Conservation (phyloP, 768 basidiomycete genomes). For the Suillus hirtellus region DNA sequence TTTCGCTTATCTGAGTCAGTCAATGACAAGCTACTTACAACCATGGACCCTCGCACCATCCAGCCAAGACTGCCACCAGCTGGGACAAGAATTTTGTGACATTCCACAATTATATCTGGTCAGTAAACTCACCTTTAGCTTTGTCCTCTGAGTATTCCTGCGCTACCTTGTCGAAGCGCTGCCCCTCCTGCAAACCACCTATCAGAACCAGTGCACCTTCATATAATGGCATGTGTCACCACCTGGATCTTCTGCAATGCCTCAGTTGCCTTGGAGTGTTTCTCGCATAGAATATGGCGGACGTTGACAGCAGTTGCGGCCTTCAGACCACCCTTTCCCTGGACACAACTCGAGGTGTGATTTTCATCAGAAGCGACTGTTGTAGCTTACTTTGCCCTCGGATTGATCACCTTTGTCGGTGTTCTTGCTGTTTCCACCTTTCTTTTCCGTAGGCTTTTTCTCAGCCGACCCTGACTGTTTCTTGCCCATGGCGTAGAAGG, state of each 20-base stretch:
- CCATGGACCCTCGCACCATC: conserved; percentile 88
- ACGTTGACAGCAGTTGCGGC: conserved; percentile 83
- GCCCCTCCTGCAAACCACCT: conserved; percentile 55
- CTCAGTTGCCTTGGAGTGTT: conserved; percentile 77
- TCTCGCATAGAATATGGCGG: conserved; percentile 87
- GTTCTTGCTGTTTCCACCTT: conserved; percentile 17
- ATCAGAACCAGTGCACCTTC: not conserved
- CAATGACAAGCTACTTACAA: conserved; percentile 40
- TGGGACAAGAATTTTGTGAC: conserved; percentile 26
- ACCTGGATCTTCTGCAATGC: conserved; percentile 82
- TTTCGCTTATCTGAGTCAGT: not conserved
- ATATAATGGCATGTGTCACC: not conserved
- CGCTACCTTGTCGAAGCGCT: conserved; percentile 85
- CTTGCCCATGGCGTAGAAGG: conserved; percentile 5
- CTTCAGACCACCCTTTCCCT: conserved; percentile 66
- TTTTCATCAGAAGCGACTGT: conserved; percentile 7
- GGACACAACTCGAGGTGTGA: conserved; percentile 3
- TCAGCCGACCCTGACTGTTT: conserved; percentile 3
- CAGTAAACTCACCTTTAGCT: conserved; percentile 62
- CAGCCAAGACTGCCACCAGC: conserved; percentile 86
- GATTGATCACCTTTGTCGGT: conserved; percentile 19
- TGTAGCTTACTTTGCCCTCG: conserved; percentile 19
- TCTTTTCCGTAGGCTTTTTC: conserved; percentile 5
- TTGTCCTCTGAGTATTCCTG: conserved; percentile 92
- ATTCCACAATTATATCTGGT: not conserved